phyloP scores from a whole-genome alignment of 2,329 filamentous ascomycete species.

The Colletotrichum paranaense region DNA sequence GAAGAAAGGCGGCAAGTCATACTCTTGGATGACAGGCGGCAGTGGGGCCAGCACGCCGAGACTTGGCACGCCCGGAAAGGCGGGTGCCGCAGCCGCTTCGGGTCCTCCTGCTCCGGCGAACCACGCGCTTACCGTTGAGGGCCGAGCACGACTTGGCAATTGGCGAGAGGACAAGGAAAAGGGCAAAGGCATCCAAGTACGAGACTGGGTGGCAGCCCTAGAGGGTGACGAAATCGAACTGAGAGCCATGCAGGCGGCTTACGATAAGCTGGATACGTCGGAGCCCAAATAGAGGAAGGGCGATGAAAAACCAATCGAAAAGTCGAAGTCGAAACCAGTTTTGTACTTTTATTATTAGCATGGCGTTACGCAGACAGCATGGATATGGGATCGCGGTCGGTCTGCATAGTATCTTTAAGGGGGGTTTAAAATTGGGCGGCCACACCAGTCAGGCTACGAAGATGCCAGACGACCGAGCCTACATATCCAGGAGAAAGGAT shows the following conservation, averaged over 20 bases:
- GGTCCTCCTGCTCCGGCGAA: slow-evolving; percentile 45
- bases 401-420: slow-evolving; percentile 7
- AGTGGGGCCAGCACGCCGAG: slow-evolving; percentile 66
- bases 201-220: slow-evolving; percentile 83
- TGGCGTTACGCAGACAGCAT: slow-evolving; percentile 44
- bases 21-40: slow-evolving; percentile 78
- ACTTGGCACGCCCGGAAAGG: slow-evolving; percentile 49
- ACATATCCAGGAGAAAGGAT: background rate
- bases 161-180: slow-evolving; percentile 84
- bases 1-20: slow-evolving; percentile 74
- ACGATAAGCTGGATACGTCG: slow-evolving; percentile 62
- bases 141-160: slow-evolving; percentile 74
- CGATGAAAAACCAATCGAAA: background rate
- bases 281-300: slow-evolving; percentile 48
- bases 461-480: slow-evolving; percentile 5
- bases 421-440: background rate
- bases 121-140: slow-evolving; percentile 64
- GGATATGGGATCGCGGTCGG: slow-evolving; percentile 22
- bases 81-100: slow-evolving; percentile 46
- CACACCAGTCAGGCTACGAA: background rate
- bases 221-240: slow-evolving; percentile 81
- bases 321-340: slow-evolving; percentile 6
- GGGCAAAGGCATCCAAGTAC: slow-evolving; percentile 82
- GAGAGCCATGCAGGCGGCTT: slow-evolving; percentile 70
- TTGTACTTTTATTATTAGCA: slow-evolving; percentile 46